Conservation (phyloP, 805 yeast species). For the Wickerhamomyces sydowiorum region DNA sequence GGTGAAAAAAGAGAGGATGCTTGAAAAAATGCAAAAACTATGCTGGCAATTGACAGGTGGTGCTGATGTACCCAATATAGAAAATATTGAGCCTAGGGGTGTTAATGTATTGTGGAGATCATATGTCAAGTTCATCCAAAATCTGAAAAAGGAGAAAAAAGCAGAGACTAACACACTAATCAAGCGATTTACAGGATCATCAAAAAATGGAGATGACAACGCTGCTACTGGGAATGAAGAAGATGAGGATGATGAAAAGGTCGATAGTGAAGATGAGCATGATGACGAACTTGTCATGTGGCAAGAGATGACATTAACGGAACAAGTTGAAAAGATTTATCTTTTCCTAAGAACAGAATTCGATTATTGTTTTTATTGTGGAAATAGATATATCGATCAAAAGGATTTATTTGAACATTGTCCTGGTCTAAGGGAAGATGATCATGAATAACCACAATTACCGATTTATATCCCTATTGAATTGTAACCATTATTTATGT, state of each 20-base stretch:
- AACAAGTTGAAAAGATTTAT: constrained; percentile 28
- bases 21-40: constrained; percentile 31
- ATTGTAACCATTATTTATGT: neutral
- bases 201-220: neutral
- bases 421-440: constrained; percentile 43
- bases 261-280: constrained; percentile 4
- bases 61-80: constrained; percentile 17
- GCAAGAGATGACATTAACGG: constrained; percentile 20
- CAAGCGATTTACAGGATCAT: neutral
- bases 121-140: constrained; percentile 19
- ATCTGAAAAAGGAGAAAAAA: constrained; percentile 6
- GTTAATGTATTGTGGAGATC: constrained; percentile 39
- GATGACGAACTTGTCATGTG: constrained; percentile 29
- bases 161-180: neutral
- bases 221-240: constrained; percentile 2
- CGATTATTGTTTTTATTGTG: constrained; percentile 48
- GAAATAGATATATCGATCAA: constrained; percentile 29
- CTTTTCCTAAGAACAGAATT: constrained; percentile 33
- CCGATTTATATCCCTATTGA: neutral
- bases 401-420: constrained; percentile 37
- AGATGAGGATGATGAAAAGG: constrained; percentile 6
- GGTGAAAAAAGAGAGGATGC: constrained; percentile 7
- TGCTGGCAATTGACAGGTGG: constrained; percentile 40
- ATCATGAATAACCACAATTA: constrained; percentile 31
- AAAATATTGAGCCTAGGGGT: constrained; percentile 24